Evolutionary conservation across 192 early-diverging fungal species (phyloP), one percentile per base, ranked within the genome.

Genomic region (Coemansia sp.): DNA sequence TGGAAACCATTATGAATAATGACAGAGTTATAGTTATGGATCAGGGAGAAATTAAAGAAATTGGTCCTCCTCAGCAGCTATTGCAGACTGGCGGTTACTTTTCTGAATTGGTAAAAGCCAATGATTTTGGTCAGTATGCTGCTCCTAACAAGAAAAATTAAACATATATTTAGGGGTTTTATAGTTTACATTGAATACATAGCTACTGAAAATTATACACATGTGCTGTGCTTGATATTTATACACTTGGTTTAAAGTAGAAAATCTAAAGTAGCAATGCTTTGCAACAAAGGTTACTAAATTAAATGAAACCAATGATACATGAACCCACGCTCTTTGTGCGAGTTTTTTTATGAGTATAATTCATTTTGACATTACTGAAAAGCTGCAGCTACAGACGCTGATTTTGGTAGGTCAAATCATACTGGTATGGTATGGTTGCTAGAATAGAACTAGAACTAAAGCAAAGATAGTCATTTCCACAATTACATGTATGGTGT

Each of bases 1-100:
- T 35, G 31, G 31, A 35, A 35, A 35, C 31, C 2, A 35, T 35
- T 35, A 35, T 35, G 31, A 35, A 35, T 0, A 35, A 8, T 9
- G 31, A 35, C 2, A 35, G 31, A 35, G 9, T 35, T 35, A 35
- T 35, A 6, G 31, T 35, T 87, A 75, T 94, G 39, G 85, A 91
- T 53, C 62, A 88, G 7, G 92, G 92, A 12, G 27, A 72, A 1
- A 65, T 93, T 2, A 77, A 68, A 0, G 90, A 91, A 39, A 85
- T 84, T 64, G 87, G 85, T 17, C 57, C 77, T 0, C 91, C 91
- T 2, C 16, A 55, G 27, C 77, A 77, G 9, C 71, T 93, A 65
- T 37, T 91, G 39, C 31, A 70, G 11, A 57, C 67, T 19, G 26
- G 37, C 22, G 61, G 68, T 0, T 25, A 49, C 12, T 69, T 63